A percentile compares a stretch with the other conserved stretches of the same genome.
Conservation (phyloP, 768 basidiomycete species). For the Lyophyllum decastes region DNA sequence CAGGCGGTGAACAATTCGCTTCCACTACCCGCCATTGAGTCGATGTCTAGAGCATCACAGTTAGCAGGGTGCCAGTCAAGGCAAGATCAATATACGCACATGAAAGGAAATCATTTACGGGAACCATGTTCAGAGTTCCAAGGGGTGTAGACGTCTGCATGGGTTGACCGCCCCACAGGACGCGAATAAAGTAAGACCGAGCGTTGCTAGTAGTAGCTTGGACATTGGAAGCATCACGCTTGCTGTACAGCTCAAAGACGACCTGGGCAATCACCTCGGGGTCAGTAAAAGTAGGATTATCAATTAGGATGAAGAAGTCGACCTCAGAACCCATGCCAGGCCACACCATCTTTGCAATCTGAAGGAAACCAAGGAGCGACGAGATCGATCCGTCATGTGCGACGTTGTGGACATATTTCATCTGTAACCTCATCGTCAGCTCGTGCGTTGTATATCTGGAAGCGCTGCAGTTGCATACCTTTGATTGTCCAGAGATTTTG, state of each 20-base stretch:
- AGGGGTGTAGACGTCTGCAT: conserved; percentile 50
- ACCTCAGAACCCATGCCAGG: conserved; percentile 58
- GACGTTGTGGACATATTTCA: conserved; percentile 27
- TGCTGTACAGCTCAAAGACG: conserved; percentile 46
- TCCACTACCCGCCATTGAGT: conserved; percentile 37
- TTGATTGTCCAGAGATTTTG: conserved; percentile 35
- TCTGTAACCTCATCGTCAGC: neutral
- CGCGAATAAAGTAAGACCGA: conserved; percentile 37
- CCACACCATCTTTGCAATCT: conserved; percentile 54
- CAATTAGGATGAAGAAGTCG: neutral
- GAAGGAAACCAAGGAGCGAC: conserved; percentile 48
- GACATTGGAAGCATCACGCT: neutral
- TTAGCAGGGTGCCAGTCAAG: neutral
- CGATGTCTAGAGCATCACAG: conserved; percentile 32
- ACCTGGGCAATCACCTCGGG: conserved; percentile 23
- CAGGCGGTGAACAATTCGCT: conserved; percentile 33
- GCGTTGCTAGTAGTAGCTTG: neutral
- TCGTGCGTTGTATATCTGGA: neutral
- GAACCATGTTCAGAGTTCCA: conserved; percentile 47
- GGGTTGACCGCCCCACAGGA: conserved; percentile 52
- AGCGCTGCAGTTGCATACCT: conserved; percentile 21
- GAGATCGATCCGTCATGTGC: conserved; percentile 55
- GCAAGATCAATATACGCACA: conserved; percentile 31
- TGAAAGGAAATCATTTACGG: conserved; percentile 38
- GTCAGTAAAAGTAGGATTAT: neutral